phyloP scores from a whole-genome alignment of 2,329 filamentous ascomycete species.

The Lachnellula suecica region DNA sequence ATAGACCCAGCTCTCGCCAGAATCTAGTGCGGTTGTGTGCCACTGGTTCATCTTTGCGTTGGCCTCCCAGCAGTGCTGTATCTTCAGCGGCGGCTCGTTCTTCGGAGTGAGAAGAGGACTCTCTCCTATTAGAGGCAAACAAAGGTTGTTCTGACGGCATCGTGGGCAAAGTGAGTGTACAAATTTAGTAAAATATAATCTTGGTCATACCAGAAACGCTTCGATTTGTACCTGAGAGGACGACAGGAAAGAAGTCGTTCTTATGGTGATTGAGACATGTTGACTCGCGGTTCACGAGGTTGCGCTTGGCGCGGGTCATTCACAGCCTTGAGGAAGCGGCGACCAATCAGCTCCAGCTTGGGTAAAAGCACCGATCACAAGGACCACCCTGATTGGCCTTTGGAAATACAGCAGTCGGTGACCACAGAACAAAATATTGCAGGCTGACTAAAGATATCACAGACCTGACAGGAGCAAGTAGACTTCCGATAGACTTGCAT shows the following conservation, averaged over 20 bases:
- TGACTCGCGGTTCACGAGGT: neutral
- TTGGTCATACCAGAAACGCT: too few species aligned
- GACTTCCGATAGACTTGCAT: too few species aligned
- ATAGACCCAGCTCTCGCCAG: constrained; percentile 74
- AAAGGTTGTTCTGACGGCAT: constrained; percentile 28
- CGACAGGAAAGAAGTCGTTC: neutral
- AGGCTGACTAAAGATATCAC: too few species aligned
- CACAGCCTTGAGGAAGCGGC: too few species aligned
- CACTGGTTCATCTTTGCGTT: constrained; percentile 22
- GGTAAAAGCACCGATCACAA: too few species aligned
- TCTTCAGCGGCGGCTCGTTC: constrained; percentile 49
- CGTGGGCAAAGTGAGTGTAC: constrained; percentile 4
- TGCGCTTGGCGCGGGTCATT: neutral
- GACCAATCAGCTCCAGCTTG: too few species aligned
- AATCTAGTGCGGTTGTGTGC: constrained; percentile 46
- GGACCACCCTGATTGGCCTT: too few species aligned
- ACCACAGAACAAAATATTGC: too few species aligned
- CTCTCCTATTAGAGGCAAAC: constrained; percentile 39
- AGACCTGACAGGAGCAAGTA: too few species aligned
- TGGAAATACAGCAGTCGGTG: too few species aligned
- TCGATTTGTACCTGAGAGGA: neutral
- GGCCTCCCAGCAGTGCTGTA: constrained; percentile 35
- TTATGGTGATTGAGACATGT: constrained; percentile 12
- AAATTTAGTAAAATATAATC: too few species aligned
- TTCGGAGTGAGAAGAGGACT: constrained; percentile 55